A percentile compares a stretch with the other conserved stretches of the same genome.
Conservation (phyloP, 768 basidiomycete genomes). For the Cantharellus cinnabarinus region DNA sequence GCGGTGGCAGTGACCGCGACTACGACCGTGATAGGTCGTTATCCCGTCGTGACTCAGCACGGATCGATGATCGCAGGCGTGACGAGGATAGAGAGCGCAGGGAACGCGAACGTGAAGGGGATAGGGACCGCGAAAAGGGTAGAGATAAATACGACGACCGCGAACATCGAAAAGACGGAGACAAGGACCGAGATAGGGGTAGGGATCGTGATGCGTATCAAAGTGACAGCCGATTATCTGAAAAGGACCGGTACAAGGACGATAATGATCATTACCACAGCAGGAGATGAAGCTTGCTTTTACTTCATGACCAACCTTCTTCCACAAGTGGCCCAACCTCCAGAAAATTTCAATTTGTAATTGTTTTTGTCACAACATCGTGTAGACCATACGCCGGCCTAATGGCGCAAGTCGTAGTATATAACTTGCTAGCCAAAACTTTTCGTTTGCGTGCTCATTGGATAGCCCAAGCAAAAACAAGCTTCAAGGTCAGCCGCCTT, state of each 20-base stretch:
- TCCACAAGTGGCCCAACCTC: too few species aligned
- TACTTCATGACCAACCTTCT: too few species aligned
- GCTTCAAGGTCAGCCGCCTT: too few species aligned
- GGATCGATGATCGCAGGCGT: not conserved
- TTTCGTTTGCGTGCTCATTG: too few species aligned
- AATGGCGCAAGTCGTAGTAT: too few species aligned
- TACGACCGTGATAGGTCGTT: slow-evolving; percentile 7
- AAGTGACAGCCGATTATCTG: not conserved
- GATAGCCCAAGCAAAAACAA: too few species aligned
- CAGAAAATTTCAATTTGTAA: too few species aligned
- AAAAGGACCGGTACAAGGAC: not conserved
- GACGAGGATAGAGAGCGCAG: not conserved
- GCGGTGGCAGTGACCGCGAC: slow-evolving; percentile 16
- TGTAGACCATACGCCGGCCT: too few species aligned
- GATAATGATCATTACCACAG: not conserved
- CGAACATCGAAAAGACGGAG: slow-evolving; percentile 10
- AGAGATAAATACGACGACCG: slow-evolving; percentile 14
- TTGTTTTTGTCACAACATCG: too few species aligned
- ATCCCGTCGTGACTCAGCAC: slow-evolving; percentile 1
- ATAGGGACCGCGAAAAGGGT: slow-evolving; percentile 14
- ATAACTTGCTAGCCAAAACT: too few species aligned
- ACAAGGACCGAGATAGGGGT: slow-evolving; percentile 11
- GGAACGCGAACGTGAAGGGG: not conserved
- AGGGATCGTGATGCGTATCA: slow-evolving; percentile 16
- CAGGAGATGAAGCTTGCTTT: not conserved